Base-by-base conservation (phyloP, 306 rosid species). In the Cercis canadensis region DNA sequence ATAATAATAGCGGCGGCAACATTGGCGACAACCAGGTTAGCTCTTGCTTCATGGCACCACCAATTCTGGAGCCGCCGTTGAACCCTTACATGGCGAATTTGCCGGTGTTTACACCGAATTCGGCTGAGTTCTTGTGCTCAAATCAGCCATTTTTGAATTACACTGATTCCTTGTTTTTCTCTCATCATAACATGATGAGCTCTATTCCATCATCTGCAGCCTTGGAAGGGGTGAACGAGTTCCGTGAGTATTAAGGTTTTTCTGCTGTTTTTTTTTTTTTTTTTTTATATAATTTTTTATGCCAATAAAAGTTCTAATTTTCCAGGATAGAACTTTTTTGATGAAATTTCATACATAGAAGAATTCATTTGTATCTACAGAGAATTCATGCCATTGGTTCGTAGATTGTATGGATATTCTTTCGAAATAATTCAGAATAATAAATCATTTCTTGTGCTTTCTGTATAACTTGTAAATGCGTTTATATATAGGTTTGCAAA, bases 41-140 rank as follows among this genome's bases (percentile, higher is more conserved):
- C 36, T 85, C 89, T 4, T 87, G 86, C 43, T 87, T 85, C 32
- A 39, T 76, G 75, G n/a, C 52, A 2, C 19, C 80, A 3, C 51
- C 65, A 1, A 69, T 81, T 2, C 8, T 78, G 21, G 86, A 85
- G 72, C 67, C 82, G 13, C 52, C 53, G 0, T 49, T 80, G 29
- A 80, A 82, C 65, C 83, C 87, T 56, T 86, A 84, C 44, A 3
- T 81, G 72, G 29, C 78, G 21, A 80, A 77, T 37, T 65, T 81
- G 44, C 81, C 86, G 8, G 39, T 70, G 33, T 74, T 81, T 31
- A 0, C 75, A 0, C 69, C 88, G 0, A 85, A 58, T 49, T 8
- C 81, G 0, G 12, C 73, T 0, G 84, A 84, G 10, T 86, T 81
- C 46, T 52, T 88, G 74, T 69, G 74, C 70, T 67, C 76, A 5